Evolutionary conservation across 257 asterid species (phyloP), one percentile per base, ranked within the genome.

Genomic region (Ehretia macrophylla): DNA sequence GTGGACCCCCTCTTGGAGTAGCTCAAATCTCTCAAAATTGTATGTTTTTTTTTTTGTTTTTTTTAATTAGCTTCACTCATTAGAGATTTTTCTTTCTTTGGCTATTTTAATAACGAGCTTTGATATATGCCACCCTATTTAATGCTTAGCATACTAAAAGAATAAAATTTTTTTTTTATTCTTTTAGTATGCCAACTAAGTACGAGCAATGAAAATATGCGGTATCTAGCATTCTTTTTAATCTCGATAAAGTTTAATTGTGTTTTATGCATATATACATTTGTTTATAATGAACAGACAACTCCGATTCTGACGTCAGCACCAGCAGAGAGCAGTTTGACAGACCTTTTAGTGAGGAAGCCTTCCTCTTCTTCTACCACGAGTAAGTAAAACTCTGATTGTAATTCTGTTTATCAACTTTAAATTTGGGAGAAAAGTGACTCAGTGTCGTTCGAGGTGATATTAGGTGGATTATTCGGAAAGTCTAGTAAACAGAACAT

Each of bases 301-400:
- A 54, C 79, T 66, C 99, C 99, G 21, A 75, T 89, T 60, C 76
- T 89, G 61, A 85, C 85, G 32, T 79, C 97, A 47, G 77, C 72
- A 5, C 99, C 94, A 21, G 73, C 75, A 1, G 99, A 93, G 76
- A 80, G 88, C 69, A 93, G 80, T 71, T 76, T 93, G 77, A 84
- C 96, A 4, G 97, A 93, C 72, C 86, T 93, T 52, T 74, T 93
- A 37, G 95, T 93, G 55, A 77, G 88, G 65, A 84, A 79, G 71
- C 64, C 91, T 14, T 73, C 77, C 44, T 78, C 96, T 66, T 72
- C 96, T 69, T 75, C 88, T 5, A 62, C 80, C 64, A 67, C 83
- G 63, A 89, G 97, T 93, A 78, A 64, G 38, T 50, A 19, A 12
- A 13, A n/a, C 1, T 22, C 14, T 38, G 14, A 50, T 3, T 12